Evolutionary conservation across 805 yeast species (phyloP), one percentile per base, ranked within the genome.

Genomic region (Saturnispora bothae): DNA sequence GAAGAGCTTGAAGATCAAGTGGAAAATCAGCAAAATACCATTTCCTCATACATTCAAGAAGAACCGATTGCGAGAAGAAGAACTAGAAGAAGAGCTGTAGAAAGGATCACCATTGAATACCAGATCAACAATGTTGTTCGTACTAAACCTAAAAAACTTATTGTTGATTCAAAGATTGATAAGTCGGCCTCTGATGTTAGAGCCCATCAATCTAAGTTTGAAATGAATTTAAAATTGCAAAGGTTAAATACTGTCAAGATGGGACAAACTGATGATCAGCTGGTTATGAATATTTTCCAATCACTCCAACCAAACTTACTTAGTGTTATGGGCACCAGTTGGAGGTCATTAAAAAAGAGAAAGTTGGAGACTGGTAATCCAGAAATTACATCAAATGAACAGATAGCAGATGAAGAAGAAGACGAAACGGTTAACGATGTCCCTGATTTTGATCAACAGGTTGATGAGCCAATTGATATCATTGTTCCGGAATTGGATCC

Each of bases 81-180:
- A 20, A 52, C 49, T 12, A 38, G 53, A 25, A 52, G 49, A 32
- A 49, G 58, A 25, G 43, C 54, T 5, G 51, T 56, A 37, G 48
- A 59, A 16, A 59, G 54, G n/a, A 57, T 63, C 5, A 44, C 26
- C 15, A 19, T 38, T 13, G 36, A 41, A 16, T 40, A 55, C 60
- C 39, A 56, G 51, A 58, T 51, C 29, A 49, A 52, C 5, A 60
- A 56, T 21, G 78, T 76, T 26, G 66, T 73, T 3, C 64, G 69
- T 45, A 71, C 77, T 2, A 54, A 59, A 23, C 66, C 67, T 40
- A 63, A 69, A 42, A 67, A 63, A 45, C 48, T 75, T 20, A 54
- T 62, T 25, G 49, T 67, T n/a, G 82, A 76, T 50, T 46, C 59
- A 0, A 50, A 43, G 4, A 65, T 58, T 15, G 74, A 69, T 32